Conservation (phyloP, 441 rosid species). For the Macaranga tanarius region DNA sequence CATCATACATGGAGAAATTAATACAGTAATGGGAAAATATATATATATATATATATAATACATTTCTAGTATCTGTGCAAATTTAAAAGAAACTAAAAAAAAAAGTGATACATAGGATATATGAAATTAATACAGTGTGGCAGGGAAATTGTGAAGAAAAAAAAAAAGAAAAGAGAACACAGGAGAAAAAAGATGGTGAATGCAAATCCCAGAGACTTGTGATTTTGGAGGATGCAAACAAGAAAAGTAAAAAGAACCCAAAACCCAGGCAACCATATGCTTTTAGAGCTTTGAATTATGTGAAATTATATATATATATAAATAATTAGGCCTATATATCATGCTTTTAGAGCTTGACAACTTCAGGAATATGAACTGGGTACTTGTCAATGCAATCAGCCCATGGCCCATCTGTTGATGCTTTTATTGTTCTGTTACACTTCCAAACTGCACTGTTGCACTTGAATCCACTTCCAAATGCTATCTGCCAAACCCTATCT, state of each 20-base stretch:
- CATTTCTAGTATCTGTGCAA: background rate
- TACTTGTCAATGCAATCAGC: constrained; percentile 71
- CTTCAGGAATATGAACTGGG: constrained; percentile 90
- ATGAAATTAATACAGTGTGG: constrained; percentile 4
- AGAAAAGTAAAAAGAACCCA: background rate
- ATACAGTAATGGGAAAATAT: background rate
- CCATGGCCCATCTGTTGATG: constrained; percentile 72
- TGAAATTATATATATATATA: background rate
- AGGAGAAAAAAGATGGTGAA: constrained; percentile 1
- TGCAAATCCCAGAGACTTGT: constrained; percentile 10
- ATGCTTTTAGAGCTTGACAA: constrained; percentile 59
- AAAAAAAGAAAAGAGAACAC: background rate
- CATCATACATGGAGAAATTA: background rate
- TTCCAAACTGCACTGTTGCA: constrained; percentile 97
- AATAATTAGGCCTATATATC: background rate
- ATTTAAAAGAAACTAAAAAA: background rate
- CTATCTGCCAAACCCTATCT: constrained; percentile 87
- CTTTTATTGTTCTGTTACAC: constrained; percentile 66
- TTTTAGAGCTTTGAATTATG: too few relatives aligned
- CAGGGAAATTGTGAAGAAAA: background rate
- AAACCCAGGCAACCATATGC: too few relatives aligned
- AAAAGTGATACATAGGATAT: background rate
- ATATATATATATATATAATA: background rate
- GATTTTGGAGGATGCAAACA: background rate
- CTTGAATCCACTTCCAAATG: constrained; percentile 96